These are phyloP conservation scores for Spizellomyces sp. DNA, from an alignment of 192 early-diverging fungal genomes.

Conservation along the genomic window DNA sequence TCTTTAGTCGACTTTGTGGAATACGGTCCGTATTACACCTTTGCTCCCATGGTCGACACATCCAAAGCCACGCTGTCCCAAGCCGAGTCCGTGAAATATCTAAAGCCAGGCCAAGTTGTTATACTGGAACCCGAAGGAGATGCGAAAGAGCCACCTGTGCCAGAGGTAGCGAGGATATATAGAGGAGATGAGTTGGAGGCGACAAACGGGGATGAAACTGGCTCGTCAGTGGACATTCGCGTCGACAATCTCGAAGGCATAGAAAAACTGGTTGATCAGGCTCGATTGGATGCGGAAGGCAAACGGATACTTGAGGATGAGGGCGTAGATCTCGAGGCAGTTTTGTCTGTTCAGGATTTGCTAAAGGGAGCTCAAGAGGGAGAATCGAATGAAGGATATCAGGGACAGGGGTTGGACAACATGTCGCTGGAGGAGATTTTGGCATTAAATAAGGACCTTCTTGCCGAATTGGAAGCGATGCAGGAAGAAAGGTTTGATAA, in stretches of 20 bases:
- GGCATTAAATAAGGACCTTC: slow-evolving; percentile 6
- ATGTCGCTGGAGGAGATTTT: slow-evolving; percentile 8
- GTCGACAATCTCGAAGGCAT: background rate
- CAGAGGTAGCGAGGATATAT: background rate
- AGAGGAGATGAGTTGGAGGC: background rate
- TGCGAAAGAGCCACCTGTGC: background rate
- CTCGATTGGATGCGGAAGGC: background rate
- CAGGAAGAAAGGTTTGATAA: slow-evolving; percentile 14
- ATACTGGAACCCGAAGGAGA: slow-evolving; percentile 16
- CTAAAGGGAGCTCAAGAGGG: background rate
- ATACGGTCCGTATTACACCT: slow-evolving; percentile 25
- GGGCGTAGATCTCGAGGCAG: background rate
- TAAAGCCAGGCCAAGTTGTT: slow-evolving; percentile 2
- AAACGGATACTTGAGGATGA: slow-evolving; percentile 1
- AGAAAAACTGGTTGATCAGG: background rate
- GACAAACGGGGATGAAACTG: background rate
- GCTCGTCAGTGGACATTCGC: background rate
- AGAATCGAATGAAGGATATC: background rate
- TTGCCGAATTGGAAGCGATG: slow-evolving; percentile 9
- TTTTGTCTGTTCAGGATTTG: background rate
- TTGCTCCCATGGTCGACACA: slow-evolving; percentile 17
- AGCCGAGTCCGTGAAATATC: slow-evolving; percentile 7
- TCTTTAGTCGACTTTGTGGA: slow-evolving; percentile 16
- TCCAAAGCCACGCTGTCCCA: slow-evolving; percentile 18
- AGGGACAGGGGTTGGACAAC: background rate